A percentile compares a stretch with the other conserved stretches of the same genome.
Conservation (phyloP, 2,329 filamentous ascomycete species). For the Xylaria polymorpha region DNA sequence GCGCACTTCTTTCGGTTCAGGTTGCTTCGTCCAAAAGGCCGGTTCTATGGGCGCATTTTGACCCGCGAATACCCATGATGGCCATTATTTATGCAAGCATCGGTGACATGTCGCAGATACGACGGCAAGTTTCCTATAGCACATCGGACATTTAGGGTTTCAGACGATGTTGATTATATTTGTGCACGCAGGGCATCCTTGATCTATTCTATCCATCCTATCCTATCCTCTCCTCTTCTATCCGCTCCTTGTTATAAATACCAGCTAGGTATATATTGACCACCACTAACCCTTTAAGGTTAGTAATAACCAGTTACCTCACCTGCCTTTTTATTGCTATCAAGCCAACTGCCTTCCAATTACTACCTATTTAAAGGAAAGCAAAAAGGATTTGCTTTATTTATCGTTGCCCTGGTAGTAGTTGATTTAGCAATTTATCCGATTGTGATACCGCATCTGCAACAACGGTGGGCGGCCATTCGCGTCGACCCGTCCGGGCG, state of each 20-base stretch:
- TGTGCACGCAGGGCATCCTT: slow-evolving; percentile 25
- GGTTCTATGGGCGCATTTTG: slow-evolving; percentile 16
- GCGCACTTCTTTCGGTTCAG: not conserved
- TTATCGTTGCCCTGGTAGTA: slow-evolving; percentile 1
- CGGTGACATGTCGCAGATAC: not conserved
- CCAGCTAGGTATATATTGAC: too few relatives aligned
- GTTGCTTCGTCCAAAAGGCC: not conserved
- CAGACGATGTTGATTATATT: slow-evolving; percentile 22
- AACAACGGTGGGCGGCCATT: slow-evolving; percentile 15
- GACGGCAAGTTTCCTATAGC: not conserved
- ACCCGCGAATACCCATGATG: slow-evolving; percentile 12
- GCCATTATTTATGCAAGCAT: slow-evolving; percentile 17
- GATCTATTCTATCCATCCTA: slow-evolving; percentile 4
- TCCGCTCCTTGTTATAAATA: not conserved
- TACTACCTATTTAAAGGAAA: too few relatives aligned
- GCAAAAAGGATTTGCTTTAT: too few relatives aligned
- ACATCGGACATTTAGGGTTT: slow-evolving; percentile 22
- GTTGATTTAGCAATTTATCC: slow-evolving; percentile 19
- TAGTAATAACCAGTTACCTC: too few relatives aligned
- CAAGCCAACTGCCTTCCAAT: too few relatives aligned
- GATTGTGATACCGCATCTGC: slow-evolving; percentile 21
- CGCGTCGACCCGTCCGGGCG: slow-evolving; percentile 11
- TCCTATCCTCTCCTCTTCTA: slow-evolving; percentile 13
- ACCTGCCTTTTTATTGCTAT: too few relatives aligned
- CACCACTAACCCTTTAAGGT: too few relatives aligned